phyloP scores from a whole-genome alignment of 1,139 yeast species.

The Nakaseomyces bracarensis region DNA sequence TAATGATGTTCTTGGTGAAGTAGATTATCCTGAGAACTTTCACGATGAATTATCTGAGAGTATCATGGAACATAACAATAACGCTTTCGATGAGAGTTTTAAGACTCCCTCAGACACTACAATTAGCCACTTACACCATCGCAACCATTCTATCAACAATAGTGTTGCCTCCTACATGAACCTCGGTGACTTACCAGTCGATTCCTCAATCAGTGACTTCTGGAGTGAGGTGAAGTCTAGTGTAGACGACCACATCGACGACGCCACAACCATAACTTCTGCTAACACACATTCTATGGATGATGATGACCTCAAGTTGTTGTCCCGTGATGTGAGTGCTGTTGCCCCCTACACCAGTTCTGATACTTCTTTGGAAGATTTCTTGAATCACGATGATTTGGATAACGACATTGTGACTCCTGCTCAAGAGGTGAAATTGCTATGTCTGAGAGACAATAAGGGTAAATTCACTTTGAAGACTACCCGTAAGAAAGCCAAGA shows the following conservation, averaged over 20 bases:
- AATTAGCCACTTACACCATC: too few relatives aligned
- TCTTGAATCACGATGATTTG: slow-evolving; percentile 11
- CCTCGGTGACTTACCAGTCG: slow-evolving; percentile 4
- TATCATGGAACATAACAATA: slow-evolving; percentile 6
- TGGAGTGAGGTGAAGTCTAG: slow-evolving; percentile 28
- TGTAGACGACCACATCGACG: slow-evolving; percentile 17
- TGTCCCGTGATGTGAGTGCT: slow-evolving; percentile 5
- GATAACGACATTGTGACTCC: slow-evolving; percentile 3
- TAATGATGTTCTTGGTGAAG: background rate
- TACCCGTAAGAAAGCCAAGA: slow-evolving; percentile 11
- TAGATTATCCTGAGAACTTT: background rate
- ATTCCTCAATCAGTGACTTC: slow-evolving; percentile 21
- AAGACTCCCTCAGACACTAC: too few relatives aligned
- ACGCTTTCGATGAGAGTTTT: background rate
- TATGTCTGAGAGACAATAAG: slow-evolving; percentile 27
- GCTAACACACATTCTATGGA: slow-evolving; percentile 7
- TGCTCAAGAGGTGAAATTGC: slow-evolving; percentile 7
- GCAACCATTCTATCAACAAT: background rate
- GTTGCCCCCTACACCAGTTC: slow-evolving; percentile 5
- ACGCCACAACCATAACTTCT: too few relatives aligned
- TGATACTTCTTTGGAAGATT: slow-evolving; percentile 12
- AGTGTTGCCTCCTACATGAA: background rate
- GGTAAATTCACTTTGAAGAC: slow-evolving; percentile 28
- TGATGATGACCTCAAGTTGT: slow-evolving; percentile 7
- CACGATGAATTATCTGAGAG: slow-evolving; percentile 7